These are phyloP conservation scores for Hypholoma sublateritium DNA, from an alignment of 768 basidiomycete genomes.

Conservation along the genomic window DNA sequence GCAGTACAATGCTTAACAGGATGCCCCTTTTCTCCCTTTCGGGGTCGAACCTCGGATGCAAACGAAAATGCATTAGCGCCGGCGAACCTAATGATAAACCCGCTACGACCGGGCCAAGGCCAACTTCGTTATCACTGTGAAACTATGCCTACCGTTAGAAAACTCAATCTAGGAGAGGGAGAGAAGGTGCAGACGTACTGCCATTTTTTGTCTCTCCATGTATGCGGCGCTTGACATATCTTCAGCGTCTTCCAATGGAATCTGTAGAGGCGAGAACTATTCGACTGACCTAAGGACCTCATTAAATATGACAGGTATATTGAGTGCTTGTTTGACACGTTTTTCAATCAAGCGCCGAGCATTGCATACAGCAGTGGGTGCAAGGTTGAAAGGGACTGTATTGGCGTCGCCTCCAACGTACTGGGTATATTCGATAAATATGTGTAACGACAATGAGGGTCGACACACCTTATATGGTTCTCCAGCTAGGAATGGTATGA, in stretches of 20 bases:
- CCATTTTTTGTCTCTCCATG: slow-evolving; percentile 85
- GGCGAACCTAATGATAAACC: slow-evolving; percentile 76
- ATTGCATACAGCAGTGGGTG: slow-evolving; percentile 54
- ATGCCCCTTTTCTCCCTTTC: slow-evolving; percentile 30
- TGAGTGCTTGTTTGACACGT: slow-evolving; percentile 50
- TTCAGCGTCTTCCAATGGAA: not conserved
- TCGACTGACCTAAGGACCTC: slow-evolving; percentile 60
- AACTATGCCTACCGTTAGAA: slow-evolving; percentile 43
- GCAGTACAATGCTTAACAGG: slow-evolving; percentile 56
- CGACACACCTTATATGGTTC: slow-evolving; percentile 70
- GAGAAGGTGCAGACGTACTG: slow-evolving; percentile 42
- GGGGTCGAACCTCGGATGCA: slow-evolving; percentile 37
- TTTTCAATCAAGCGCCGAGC: slow-evolving; percentile 61
- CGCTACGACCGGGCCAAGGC: slow-evolving; percentile 71
- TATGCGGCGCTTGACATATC: slow-evolving; percentile 59
- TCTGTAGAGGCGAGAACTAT: not conserved
- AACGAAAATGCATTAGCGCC: slow-evolving; percentile 79
- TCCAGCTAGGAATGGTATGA: slow-evolving; percentile 48
- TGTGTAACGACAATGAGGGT: not conserved
- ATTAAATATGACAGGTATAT: slow-evolving; percentile 51
- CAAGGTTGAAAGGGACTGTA: slow-evolving; percentile 62
- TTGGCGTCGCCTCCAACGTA: slow-evolving; percentile 78
- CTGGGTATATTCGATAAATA: slow-evolving; percentile 31
- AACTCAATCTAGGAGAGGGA: not conserved
- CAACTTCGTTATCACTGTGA: slow-evolving; percentile 76